Percentiles rank a stretch among this genome's conserved stretches.
These are phyloP conservation scores for Nematodospora valgi DNA, from an alignment of 805 yeast species.

Conservation along the genomic window DNA sequence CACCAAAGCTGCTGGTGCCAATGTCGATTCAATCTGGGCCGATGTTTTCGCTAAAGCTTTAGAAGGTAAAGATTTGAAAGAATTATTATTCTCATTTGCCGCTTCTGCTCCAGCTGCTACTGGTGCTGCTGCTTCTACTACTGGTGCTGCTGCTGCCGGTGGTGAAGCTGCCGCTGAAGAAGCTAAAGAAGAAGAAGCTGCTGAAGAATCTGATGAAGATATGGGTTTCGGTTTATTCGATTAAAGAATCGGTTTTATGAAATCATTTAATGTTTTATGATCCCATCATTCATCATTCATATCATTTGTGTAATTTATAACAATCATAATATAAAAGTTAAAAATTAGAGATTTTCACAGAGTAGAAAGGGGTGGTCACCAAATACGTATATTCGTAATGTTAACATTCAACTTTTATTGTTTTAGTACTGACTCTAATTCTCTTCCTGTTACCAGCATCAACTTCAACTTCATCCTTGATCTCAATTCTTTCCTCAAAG, in stretches of 20 bases:
- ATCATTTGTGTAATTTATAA: too few species aligned
- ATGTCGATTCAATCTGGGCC: constrained; percentile 80
- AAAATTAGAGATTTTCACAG: too few species aligned
- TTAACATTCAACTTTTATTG: constrained; percentile 2
- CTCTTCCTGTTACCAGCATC: too few species aligned
- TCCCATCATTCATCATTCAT: too few species aligned
- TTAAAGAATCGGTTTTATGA: constrained; percentile 58
- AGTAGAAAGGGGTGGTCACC: too few species aligned
- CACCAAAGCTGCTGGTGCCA: constrained; percentile 79
- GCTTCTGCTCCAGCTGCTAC: constrained; percentile 43
- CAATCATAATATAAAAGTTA: too few species aligned
- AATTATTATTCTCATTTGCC: constrained; percentile 58
- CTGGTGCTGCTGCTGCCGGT: constrained; percentile 39
- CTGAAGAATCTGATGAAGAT: constrained; percentile 66
- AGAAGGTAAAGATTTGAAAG: constrained; percentile 79
- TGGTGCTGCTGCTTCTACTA: constrained; percentile 30
- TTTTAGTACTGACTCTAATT: neutral
- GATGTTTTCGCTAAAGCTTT: constrained; percentile 86
- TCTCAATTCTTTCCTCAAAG: constrained; percentile 1
- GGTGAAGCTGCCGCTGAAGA: constrained; percentile 69
- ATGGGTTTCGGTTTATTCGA: constrained; percentile 99
- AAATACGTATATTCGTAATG: too few species aligned
- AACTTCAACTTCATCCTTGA: neutral
- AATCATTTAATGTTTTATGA: too few species aligned
- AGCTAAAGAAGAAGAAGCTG: constrained; percentile 66